These are phyloP conservation scores for Peronospora tabacina DNA, from an alignment of 352 stramenopile species.

Conservation along the genomic window DNA sequence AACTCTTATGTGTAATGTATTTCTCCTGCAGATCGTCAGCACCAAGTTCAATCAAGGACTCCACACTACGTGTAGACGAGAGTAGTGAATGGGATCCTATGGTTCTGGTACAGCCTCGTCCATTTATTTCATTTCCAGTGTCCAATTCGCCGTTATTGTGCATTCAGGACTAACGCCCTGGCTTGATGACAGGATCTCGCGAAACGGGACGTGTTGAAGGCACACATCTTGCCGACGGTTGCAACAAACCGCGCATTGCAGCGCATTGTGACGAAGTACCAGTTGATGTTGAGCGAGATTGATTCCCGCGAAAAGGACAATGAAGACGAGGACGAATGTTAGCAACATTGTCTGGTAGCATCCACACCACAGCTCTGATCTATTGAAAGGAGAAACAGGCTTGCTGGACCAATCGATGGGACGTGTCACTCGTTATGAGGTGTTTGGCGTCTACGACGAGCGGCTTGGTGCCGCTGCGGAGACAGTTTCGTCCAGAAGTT, in stretches of 20 bases:
- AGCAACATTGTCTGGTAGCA: slow-evolving; percentile 4
- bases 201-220: slow-evolving; percentile 72
- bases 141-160: slow-evolving; percentile 3
- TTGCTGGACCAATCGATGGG: not conserved
- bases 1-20: slow-evolving; percentile 1
- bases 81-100: slow-evolving; percentile 30
- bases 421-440: not conserved
- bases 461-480: not conserved
- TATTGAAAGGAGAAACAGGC: too few species aligned
- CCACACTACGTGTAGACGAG: slow-evolving; percentile 1
- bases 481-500: slow-evolving; percentile 12
- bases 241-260: slow-evolving; percentile 73
- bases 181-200: slow-evolving; percentile 35
- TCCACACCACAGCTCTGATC: not conserved
- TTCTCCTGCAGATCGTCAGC: slow-evolving; percentile 14
- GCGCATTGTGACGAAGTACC: slow-evolving; percentile 76
- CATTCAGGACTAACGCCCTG: slow-evolving; percentile 11
- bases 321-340: slow-evolving; percentile 13
- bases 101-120: slow-evolving; percentile 34
- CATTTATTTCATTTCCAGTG: slow-evolving; percentile 6
- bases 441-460: not conserved
- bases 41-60: not conserved
- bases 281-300: slow-evolving; percentile 77
- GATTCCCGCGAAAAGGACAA: slow-evolving; percentile 33
- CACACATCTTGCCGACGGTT: slow-evolving; percentile 67